phyloP scores from a whole-genome alignment of 768 basidiomycete genomes.

The Mycena epipterygia region DNA sequence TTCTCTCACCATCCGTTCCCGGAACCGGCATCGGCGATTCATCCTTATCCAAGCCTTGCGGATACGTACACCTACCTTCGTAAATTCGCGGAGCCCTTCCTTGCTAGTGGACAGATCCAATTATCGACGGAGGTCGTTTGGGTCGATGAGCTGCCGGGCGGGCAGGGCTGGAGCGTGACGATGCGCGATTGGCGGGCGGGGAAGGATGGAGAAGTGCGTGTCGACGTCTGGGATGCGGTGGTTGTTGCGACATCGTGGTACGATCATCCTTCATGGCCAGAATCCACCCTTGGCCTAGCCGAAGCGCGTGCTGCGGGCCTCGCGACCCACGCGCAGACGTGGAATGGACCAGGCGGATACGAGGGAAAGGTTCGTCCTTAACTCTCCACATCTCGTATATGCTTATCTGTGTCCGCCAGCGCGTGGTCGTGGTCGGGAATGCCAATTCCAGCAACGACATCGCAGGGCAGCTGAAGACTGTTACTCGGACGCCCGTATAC shows the following conservation, averaged over 20 bases:
- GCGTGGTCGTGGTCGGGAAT: slow-evolving; percentile 62
- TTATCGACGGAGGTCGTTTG: slow-evolving; percentile 44
- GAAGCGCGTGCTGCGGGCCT: slow-evolving; percentile 39
- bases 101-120: slow-evolving; percentile 39
- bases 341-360: slow-evolving; percentile 42
- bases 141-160: slow-evolving; percentile 38
- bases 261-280: slow-evolving; percentile 47
- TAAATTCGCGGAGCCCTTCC: slow-evolving; percentile 41
- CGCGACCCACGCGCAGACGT: slow-evolving; percentile 43
- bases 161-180: slow-evolving; percentile 38
- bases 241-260: slow-evolving; percentile 51
- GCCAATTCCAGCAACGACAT: slow-evolving; percentile 69
- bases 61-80: slow-evolving; percentile 47
- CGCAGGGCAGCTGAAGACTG: slow-evolving; percentile 57
- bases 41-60: slow-evolving; percentile 46
- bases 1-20: slow-evolving; percentile 49
- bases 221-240: slow-evolving; percentile 51
- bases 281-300: slow-evolving; percentile 43
- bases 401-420: slow-evolving; percentile 43
- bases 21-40: slow-evolving; percentile 33
- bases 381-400: background rate
- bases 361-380: slow-evolving; percentile 49
- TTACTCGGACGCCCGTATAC: slow-evolving; percentile 57
- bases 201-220: slow-evolving; percentile 39
- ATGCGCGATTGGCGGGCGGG: slow-evolving; percentile 42